Evolutionary conservation across 352 stramenopile genomes (phyloP), one percentile per base, ranked within the genome.

Genomic region (Aphanomyces cochlioides): DNA sequence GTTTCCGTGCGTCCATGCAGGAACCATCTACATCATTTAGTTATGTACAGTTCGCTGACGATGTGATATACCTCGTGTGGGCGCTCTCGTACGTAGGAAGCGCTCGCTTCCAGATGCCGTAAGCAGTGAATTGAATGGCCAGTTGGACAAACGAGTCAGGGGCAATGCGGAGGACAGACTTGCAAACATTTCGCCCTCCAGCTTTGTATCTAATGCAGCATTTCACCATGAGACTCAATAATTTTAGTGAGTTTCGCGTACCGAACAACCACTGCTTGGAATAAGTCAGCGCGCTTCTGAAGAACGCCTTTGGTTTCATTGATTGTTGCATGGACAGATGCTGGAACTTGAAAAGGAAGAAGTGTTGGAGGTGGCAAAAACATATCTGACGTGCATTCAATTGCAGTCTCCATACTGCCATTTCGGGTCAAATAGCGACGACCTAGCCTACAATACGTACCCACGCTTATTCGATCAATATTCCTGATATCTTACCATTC

Each of bases 91-190:
- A 98, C 6, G 95, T 98, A 21, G 90, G 92, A 4, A 93, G 88
- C 53, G 87, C 79, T 57, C 94, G 77, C 3, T 84, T 82, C 82
- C 90, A 97, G 1, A 98, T 80, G 61, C 89, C 82, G 69, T 90
- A 98, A 0, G 89, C 87, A 1, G 91, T 92, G 15, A 98, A 76
- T 72, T 98, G 95, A 57, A 98, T 94, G 7, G 83, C 92, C 78
- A 98, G 91, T 77, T 99, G 96, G 28, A 97, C 83, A 68, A 96
- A 98, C 7, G 90, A 93, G 78, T 98, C 96, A 3, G 96, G 93
- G 53, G 93, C 96, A 53, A 96, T 83, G 15, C 77, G 78, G 37
- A 84, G 74, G 0, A 78, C 57, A n/a, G 39, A 47, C 45, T 66
- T 71, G 48, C 38, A 66, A 17, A 15, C 21, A 13, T 38, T 7